Evolutionary conservation across 1,139 yeast genomes (phyloP), one percentile per base, ranked within the genome.

Genomic region (Nematodospora anomalae): DNA sequence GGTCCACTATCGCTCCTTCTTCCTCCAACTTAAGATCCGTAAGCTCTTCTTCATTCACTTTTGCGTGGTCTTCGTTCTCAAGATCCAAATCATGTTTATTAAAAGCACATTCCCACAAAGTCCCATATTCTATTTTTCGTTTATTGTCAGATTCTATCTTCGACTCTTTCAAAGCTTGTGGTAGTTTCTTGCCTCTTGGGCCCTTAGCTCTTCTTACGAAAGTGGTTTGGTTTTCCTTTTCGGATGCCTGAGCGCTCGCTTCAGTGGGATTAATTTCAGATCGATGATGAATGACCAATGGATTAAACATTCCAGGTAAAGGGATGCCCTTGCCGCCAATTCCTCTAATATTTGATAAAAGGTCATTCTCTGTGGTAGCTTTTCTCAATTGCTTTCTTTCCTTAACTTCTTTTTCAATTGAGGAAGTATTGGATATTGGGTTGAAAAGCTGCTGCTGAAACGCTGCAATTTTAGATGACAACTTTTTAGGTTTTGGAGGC

Each of bases 161-260:
- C 0, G 73, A 67, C 3, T 77, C 74, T 10, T 75, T 72, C 14
- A 79, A 73, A n/a, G 65, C 59, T 40, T 74, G 74, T 1, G 96
- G 96, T 34, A 87, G 65, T 47, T 82, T 78, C 42, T 94, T 78
- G 1, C 92, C 90, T 44, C 75, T 72, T 16, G 96, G 96, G 0
- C 95, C 96, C 47, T 67, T 79, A 0, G 82, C 81, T 47, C 95
- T 73, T 20, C 62, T 54, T 2, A 16, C 8, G 21, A 8, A 8
- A 12, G 4, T 18, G 20, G 31, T 6, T 3, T 33, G 47, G 1
- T 36, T 40, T 16, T 37, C 38, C 21, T 22, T 32, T 23, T 25
- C 30, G 4, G 30, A 26, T 8, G 28, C 22, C 25, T 30, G 33
- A 12, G 24, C 5, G 12, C 9, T 42, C 15, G 20, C 30, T 10